Evolutionary conservation across 1,139 yeast genomes (phyloP).

Genomic region (Hemisphaericaspora xylanilytica): DNA sequence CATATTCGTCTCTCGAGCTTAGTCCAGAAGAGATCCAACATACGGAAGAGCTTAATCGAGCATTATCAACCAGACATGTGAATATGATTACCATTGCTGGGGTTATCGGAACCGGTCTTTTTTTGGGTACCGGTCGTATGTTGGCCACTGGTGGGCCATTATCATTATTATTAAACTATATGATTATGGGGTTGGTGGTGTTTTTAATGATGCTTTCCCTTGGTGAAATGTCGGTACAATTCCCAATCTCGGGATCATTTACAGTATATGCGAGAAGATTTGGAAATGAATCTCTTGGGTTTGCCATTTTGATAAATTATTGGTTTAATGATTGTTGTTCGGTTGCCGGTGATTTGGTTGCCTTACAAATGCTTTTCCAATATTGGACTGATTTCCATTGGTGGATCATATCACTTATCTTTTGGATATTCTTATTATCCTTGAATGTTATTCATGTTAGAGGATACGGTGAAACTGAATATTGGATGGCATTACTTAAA

Average conservation of each 20-base stretch:
- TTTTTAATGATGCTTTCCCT: constrained; percentile 58
- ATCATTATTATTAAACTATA: constrained; percentile 55
- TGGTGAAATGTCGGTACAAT: constrained; percentile 65
- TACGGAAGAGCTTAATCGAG: constrained; percentile 38
- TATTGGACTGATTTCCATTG: constrained; percentile 65
- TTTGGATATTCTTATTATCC: constrained; percentile 54
- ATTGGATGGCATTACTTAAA: constrained; percentile 38
- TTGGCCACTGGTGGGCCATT: constrained; percentile 64
- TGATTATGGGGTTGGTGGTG: constrained; percentile 57
- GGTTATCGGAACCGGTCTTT: constrained; percentile 67
- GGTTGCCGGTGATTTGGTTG: constrained; percentile 61
- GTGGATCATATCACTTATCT: constrained; percentile 55
- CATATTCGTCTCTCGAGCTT: constrained; percentile 2
- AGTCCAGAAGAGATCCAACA: constrained; percentile 3
- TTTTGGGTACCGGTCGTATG: constrained; percentile 62
- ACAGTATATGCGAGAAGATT: constrained; percentile 58
- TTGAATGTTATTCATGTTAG: constrained; percentile 55
- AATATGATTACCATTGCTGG: constrained; percentile 69
- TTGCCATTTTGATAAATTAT: constrained; percentile 60
- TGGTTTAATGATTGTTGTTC: constrained; percentile 66
- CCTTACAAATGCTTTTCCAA: constrained; percentile 54
- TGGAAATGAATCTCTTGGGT: constrained; percentile 61
- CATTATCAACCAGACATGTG: constrained; percentile 51
- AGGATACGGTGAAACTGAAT: constrained; percentile 45
- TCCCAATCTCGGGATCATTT: constrained; percentile 64